These are phyloP conservation scores for Uncinocarpus reesii DNA, from an alignment of 2,329 filamentous ascomycete species.

Conservation along the genomic window DNA sequence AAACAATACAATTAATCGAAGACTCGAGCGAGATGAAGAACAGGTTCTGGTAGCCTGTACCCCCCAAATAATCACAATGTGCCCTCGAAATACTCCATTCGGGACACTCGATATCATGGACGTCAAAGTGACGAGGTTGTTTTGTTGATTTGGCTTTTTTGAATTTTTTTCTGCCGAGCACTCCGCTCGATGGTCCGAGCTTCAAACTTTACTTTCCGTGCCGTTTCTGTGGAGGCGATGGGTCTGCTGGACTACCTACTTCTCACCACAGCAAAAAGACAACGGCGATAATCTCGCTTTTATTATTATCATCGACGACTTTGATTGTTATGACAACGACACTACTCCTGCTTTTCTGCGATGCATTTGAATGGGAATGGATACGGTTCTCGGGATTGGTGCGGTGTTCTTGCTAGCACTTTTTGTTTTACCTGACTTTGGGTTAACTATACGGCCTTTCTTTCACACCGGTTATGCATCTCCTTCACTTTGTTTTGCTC, in stretches of 20 bases:
- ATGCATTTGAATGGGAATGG: conserved; percentile 1
- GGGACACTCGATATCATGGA: too few species aligned
- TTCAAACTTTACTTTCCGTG: too few species aligned
- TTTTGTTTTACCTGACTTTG: not conserved
- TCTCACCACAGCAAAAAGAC: not conserved
- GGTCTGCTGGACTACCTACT: not conserved
- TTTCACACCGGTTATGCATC: not conserved
- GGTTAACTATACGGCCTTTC: not conserved
- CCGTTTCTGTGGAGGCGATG: conserved; percentile 4
- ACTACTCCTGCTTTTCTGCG: not conserved
- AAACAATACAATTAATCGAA: not conserved
- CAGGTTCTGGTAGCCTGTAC: conserved; percentile 4
- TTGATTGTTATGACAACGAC: too few species aligned
- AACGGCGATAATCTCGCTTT: too few species aligned
- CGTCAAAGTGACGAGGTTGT: not conserved
- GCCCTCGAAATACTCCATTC: too few species aligned
- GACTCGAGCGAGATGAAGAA: not conserved
- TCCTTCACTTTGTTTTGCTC: too few species aligned
- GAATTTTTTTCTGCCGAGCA: too few species aligned
- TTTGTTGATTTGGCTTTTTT: not conserved
- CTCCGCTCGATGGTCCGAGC: too few species aligned
- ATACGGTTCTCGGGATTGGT: conserved; percentile 6
- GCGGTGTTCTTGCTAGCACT: too few species aligned
- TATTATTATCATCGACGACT: not conserved
- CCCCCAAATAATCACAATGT: too few species aligned